Base-by-base conservation (phyloP, 495 filamentous ascomycete species). In the Penicillium paradoxum region DNA sequence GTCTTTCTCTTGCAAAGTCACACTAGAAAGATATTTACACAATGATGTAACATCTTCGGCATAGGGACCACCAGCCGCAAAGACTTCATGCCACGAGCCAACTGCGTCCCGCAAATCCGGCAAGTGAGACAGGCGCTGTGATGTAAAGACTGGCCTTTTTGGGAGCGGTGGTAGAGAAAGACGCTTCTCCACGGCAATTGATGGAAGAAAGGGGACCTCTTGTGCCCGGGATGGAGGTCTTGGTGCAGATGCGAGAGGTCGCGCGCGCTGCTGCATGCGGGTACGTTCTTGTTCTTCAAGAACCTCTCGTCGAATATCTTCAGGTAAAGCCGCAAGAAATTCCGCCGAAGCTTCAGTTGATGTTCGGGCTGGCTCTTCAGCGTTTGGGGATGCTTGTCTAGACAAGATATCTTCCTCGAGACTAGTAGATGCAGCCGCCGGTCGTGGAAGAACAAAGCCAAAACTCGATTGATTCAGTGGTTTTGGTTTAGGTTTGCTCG, bases 321-420 rank as follows among this genome's bases (percentile, higher is more conserved):
- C 84, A 0, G 91, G 91, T 0, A 96, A 72, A 18, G 89, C 90
- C 11, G 85, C 82, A 29, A 96, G 82, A 68, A 93, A 91, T 6
- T 82, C 83, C 0, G 77, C 72, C 42, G 90, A 88, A 6, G 88
- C 65, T 7, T 82, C 83, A 0, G 76, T 71, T 44, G 90, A 87
- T 5, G 89, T 64, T 8, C 79, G 79, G 7, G 73, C 64, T 37
- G 66, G 43, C 6, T 61, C 51, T 27, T 64, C 63, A 11, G 49
- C 17, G 4, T 53, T 54, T 15, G 63, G 58, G 25, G 63, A 62
- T 10, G 53, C 25, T 34, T 62, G 60, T 27, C 56, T 43, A 5
- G 63, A 52, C 4, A 50, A 38, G 2, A 27, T 29, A 11, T 54
- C 54, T 15, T 47, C 55, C 4, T 34, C 48, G 15, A 43, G 7